Evolutionary conservation across 2,329 filamentous ascomycete species (phyloP), one percentile per base, ranked within the genome.

Genomic region (Xylariaceae sp.): DNA sequence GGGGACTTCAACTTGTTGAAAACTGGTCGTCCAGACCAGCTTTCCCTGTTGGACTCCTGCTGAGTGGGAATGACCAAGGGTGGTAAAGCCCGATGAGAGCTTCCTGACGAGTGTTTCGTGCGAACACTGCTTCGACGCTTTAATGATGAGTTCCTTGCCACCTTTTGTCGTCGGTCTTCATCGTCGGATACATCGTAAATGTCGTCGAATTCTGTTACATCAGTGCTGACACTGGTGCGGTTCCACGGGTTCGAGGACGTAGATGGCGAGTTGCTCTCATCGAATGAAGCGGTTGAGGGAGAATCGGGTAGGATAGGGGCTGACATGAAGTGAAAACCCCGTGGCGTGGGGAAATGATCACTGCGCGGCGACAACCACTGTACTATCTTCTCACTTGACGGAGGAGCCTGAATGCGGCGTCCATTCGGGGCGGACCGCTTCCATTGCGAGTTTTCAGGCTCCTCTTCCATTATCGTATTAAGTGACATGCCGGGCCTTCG

Each of bases 181-280:
- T 89, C 82, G 55, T 94, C 89, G 14, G 88, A 90, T 34, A 88
- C 77, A 65, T 93, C 87, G 65, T 95, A 95, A 39, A 95, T 71
- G 58, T 94, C 88, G 66, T 95, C 88, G 58, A 92, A 92, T 53
- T 88, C 84, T 55, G 80, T 87, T 52, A 76, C 76, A 56, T 81
- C 79, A 54, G 84, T 84, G 63, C 77, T 71, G 56, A 74, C 68
- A 70, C 77, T 85, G 57, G 73, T 72, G 56, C 80, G 74, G 52
- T 77, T 83, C 86, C 85, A 83, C 21, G 73, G 74, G 52, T 78
- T 75, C 19, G 78, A 80, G 33, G 73, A 77, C 8, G 73, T 75
- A 43, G 73, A 80, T 46, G 77, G 66, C 29, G 68, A 69, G 42
- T 59, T 63, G 48, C 63, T 66, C 55, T 67, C 73, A 50, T 78